Base-by-base conservation (phyloP, 2,329 filamentous ascomycete genomes). In the Aurifilum marmelostoma region DNA sequence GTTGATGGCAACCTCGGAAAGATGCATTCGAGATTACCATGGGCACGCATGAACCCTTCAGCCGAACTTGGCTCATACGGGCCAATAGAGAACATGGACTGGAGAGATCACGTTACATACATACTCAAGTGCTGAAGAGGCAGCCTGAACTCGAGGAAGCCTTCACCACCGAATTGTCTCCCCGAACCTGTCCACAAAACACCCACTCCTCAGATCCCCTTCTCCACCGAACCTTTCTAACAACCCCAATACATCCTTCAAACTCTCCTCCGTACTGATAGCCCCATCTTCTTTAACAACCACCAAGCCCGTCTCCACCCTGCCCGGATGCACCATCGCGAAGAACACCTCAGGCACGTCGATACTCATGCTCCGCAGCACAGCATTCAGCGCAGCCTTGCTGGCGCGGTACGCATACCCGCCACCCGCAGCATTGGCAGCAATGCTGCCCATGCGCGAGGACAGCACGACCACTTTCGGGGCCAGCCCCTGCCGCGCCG, bases 361-460 rank as follows among this genome's bases (percentile, higher is more conserved):
- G 11, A 70, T 50, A 5, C 66, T 68, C 66, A 70, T 52, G 58
- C 69, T 68, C 47, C 14, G 65, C 9, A 70, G 56, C 50, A 70
- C 62, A 1, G 69, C 69, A 24, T 70, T 68, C 27, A 70, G 43
- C 8, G 68, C 68, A 27, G 62, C 68, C 68, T 70, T 70, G 62
- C 65, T 68, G 37, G 69, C 69, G 24, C 69, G 69, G 66, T 70
- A 70, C 9, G 69, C 69, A 63, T 70, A 70, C 1, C 58, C 69
- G 9, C 69, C 69, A n/a, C 69, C 66, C 5, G 32, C 56, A 5
- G 29, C 21, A 14, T 70, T 70, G 12, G 66, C 61, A 4, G 39
- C 58, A 12, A 70, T 29, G 63, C 69, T 70, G 32, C 69, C 69
- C 24, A 60, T 60, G 24, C 69, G 69, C 58, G 69, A 64, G 9